Evolutionary conservation across 106 monocot genomes (phyloP).

Genomic region (Acorus gramineus): DNA sequence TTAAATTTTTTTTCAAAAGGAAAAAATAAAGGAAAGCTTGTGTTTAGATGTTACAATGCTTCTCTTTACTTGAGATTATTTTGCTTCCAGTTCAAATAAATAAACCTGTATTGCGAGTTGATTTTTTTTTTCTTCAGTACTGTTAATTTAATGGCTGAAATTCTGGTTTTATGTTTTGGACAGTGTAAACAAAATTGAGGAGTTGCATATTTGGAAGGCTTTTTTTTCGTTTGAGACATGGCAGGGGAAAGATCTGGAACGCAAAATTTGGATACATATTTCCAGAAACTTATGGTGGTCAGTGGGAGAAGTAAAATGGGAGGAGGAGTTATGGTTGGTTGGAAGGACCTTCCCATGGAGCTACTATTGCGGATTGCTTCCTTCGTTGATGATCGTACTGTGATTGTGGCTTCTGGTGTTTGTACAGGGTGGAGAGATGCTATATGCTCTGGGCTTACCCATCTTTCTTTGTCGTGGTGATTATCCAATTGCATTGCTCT

Average conservation of each 20-base stretch:
- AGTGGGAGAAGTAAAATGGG: slow-evolving; percentile 30
- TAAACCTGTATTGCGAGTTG: too few species aligned
- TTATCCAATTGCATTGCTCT: background rate
- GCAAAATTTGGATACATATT: slow-evolving; percentile 42
- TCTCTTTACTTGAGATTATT: too few species aligned
- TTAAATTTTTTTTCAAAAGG: too few species aligned
- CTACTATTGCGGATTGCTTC: slow-evolving; percentile 57
- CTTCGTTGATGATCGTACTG: slow-evolving; percentile 46
- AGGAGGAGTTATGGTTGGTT: slow-evolving; percentile 29
- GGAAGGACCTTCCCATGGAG: slow-evolving; percentile 96
- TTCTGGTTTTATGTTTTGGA: too few species aligned
- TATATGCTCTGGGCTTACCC: slow-evolving; percentile 44
- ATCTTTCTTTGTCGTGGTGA: slow-evolving; percentile 78
- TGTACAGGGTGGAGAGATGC: slow-evolving; percentile 94
- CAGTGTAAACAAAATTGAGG: background rate
- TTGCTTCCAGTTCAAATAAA: too few species aligned
- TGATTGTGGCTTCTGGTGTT: slow-evolving; percentile 61
- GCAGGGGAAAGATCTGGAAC: slow-evolving; percentile 26
- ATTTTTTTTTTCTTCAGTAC: too few species aligned
- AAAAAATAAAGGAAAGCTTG: too few species aligned
- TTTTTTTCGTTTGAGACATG: slow-evolving; percentile 17
- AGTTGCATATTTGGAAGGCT: background rate
- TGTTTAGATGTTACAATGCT: too few species aligned
- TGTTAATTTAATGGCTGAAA: too few species aligned
- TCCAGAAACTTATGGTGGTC: slow-evolving; percentile 37